Conservation (phyloP, 2,329 filamentous ascomycete genomes). For the Aspergillus carbonarius region DNA sequence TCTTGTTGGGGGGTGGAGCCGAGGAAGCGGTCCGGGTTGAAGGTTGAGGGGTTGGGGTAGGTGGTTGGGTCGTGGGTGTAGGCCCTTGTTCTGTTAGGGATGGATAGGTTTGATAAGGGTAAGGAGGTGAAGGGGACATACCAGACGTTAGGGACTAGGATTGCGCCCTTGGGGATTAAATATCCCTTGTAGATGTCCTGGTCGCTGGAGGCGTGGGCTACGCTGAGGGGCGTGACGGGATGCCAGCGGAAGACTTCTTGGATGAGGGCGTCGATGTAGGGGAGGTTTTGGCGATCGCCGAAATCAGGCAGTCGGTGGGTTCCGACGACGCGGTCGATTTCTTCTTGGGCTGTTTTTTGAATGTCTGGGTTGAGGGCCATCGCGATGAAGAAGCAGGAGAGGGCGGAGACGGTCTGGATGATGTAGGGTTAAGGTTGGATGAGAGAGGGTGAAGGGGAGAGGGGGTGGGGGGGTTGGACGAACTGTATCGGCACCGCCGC, state of each 20-base stretch:
- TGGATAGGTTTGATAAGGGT: too few relatives aligned
- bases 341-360: conserved; percentile 9
- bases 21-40: conserved; percentile 11
- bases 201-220: conserved; percentile 4
- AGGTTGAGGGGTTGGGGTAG: conserved; percentile 5
- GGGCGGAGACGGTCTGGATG: conserved; percentile 11
- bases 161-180: conserved; percentile 5
- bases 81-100: neutral
- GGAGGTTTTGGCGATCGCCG: conserved; percentile 1
- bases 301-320: neutral
- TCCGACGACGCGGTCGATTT: conserved; percentile 8
- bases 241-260: conserved; percentile 14
- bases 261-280: conserved; percentile 11
- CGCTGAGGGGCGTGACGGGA: conserved; percentile 4
- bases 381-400: conserved; percentile 12
- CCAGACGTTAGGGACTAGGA: conserved; percentile 14
- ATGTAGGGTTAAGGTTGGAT: neutral
- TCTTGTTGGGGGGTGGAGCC: neutral
- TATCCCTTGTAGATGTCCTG: conserved; percentile 11
- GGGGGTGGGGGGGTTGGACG: neutral
- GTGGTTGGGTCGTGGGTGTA: conserved; percentile 7
- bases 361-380: conserved; percentile 9
- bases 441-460: neutral
- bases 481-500: conserved; percentile 14
- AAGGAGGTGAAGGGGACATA: neutral